Conservation (phyloP, 192 early-diverging fungal genomes). For the Allomyces macrogynus region DNA sequence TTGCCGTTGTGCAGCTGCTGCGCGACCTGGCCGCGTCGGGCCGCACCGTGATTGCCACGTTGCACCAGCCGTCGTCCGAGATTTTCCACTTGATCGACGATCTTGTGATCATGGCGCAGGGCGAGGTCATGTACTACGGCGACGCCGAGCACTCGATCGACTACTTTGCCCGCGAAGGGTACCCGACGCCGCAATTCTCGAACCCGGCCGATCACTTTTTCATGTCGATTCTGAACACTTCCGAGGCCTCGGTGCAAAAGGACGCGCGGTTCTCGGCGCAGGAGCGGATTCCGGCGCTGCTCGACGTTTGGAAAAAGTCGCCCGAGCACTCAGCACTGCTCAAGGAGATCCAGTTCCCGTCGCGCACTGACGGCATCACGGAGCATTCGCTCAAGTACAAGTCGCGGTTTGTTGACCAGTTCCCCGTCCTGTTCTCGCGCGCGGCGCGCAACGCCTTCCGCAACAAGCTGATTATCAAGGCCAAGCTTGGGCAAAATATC, state of each 20-base stretch:
- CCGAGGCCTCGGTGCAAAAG: slow-evolving; percentile 1
- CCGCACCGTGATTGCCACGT: slow-evolving; percentile 18
- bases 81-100: slow-evolving; percentile 47
- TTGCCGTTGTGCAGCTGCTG: slow-evolving; percentile 24
- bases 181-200: slow-evolving; percentile 23
- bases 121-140: slow-evolving; percentile 49
- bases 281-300: slow-evolving; percentile 7
- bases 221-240: slow-evolving; percentile 24
- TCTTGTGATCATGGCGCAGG: slow-evolving; percentile 40
- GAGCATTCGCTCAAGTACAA: slow-evolving; percentile 9
- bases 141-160: slow-evolving; percentile 15
- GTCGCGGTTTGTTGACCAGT: slow-evolving; percentile 12
- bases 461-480: slow-evolving; percentile 24
- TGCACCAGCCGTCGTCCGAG: slow-evolving; percentile 36
- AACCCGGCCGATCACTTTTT: slow-evolving; percentile 41
- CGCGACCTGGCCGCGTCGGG: slow-evolving; percentile 16
- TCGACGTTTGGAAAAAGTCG: slow-evolving; percentile 16
- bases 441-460: slow-evolving; percentile 21
- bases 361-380: slow-evolving; percentile 12
- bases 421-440: slow-evolving; percentile 18
- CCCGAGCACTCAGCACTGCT: slow-evolving; percentile 9
- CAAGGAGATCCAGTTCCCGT: slow-evolving; percentile 8
- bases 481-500: slow-evolving; percentile 19
- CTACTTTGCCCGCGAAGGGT: slow-evolving; percentile 22
- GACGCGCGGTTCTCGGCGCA: slow-evolving; percentile 1